phyloP scores from a whole-genome alignment of 106 monocot genomes.

The Alisma plantagoaquatica region DNA sequence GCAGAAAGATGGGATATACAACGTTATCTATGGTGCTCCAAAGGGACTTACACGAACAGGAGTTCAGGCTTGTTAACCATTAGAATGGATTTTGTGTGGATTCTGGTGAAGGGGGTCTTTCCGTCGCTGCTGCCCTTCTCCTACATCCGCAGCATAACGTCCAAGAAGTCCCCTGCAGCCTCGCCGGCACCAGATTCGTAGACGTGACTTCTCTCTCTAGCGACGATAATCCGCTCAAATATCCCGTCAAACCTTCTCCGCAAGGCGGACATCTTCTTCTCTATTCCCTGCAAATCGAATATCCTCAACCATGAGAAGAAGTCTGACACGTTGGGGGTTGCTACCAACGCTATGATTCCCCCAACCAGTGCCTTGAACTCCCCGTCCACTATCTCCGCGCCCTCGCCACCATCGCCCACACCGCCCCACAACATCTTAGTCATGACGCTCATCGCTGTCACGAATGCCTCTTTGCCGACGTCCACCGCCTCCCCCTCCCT shows the following conservation, averaged over 20 bases:
- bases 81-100: constrained; percentile 47
- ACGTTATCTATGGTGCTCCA: neutral
- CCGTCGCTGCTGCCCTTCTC: constrained; percentile 5
- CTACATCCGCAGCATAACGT: constrained; percentile 34
- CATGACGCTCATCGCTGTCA: constrained; percentile 2
- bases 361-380: constrained; percentile 3
- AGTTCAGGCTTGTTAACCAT: too few relatives aligned
- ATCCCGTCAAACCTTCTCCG: constrained; percentile 21
- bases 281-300: constrained; percentile 57
- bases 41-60: too few relatives aligned
- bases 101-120: constrained; percentile 35
- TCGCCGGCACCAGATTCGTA: neutral
- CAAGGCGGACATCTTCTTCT: constrained; percentile 12
- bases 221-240: constrained; percentile 31
- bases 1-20: neutral
- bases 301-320: constrained; percentile 25
- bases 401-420: constrained; percentile 5
- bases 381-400: neutral
- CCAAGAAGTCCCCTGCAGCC: constrained; percentile 37
- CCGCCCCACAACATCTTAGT: constrained; percentile 22
- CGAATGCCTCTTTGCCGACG: neutral
- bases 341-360: constrained; percentile 4
- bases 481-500: constrained; percentile 12
- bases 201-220: constrained; percentile 1
- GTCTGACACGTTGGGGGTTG: constrained; percentile 17